Evolutionary conservation across 176 grass and related monocot genomes (phyloP), one percentile per base, ranked within the genome.

Genomic region (Poa pratensis): DNA sequence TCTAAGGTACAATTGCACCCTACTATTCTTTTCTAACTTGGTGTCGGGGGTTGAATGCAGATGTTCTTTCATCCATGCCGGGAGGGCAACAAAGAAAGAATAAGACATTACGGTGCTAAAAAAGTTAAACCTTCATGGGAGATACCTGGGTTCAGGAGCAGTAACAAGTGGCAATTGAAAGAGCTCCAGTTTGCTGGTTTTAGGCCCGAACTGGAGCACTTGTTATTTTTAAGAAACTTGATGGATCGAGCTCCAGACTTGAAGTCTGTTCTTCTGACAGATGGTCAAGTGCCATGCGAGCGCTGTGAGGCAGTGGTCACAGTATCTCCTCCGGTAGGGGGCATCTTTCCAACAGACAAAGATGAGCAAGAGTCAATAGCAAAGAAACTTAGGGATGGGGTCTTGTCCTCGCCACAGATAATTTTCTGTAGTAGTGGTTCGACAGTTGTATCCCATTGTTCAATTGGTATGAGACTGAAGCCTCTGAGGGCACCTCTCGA

Each of bases 61-160:
- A 73, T 73, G 70, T 73, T 73, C 23, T 23, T 26, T 9, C 43
- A 73, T 73, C 70, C 70, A 73, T 73, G 70, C 70, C 43, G 2
- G 11, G 69, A 72, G 69, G 69, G 69, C 42, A 24, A 26, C 22
- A 13, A 72, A 73, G 43, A 15, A 73, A 73, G 13, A 26, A 73
- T 49, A 73, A 26, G 13, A 73, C 4, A 8, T 27, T 26, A 16
- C 17, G 68, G 68, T 26, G 15, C 22, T 27, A 0, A 28, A 16
- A 26, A 7, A 74, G 37, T 43, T 20, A 16, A 74, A 74, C 71
- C 71, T 50, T 74, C 45, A 5, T 74, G 71, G 71, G 18, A 74
- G 14, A 17, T 35, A 2, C 27, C 24, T 75, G 15, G 46, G 13
- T 19, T 75, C 46, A 51, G 8, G 17, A 30, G 48, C 71, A 50